Evolutionary conservation across 148 eudicot species (phyloP).

Genomic region (Diospyros lotus): DNA sequence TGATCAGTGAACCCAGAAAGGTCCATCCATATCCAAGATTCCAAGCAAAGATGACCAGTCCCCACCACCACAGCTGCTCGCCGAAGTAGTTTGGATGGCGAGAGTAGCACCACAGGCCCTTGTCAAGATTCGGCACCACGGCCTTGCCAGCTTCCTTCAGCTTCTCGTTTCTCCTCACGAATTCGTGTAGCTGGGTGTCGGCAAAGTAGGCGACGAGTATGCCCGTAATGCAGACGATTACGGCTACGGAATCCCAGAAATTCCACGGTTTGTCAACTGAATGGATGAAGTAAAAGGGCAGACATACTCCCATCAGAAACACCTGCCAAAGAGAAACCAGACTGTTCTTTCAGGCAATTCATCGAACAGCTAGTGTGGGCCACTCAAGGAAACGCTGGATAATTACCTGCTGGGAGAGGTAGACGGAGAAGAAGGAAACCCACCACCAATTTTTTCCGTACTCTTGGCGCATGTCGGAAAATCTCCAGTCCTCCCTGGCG

Average conservation of each 20-base stretch:
- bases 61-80: constrained; percentile 99
- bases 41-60: constrained; percentile 70
- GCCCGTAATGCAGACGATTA: constrained; percentile 51
- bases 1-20: constrained; percentile 58
- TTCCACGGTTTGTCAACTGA: constrained; percentile 46
- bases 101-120: constrained; percentile 79
- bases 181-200: constrained; percentile 76
- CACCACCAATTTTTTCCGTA: constrained; percentile 86
- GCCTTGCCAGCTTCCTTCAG: constrained; percentile 49
- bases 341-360: not conserved
- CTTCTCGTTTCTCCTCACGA: constrained; percentile 41
- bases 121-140: constrained; percentile 46
- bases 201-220: constrained; percentile 58
- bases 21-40: constrained; percentile 64
- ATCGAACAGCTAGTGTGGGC: not conserved
- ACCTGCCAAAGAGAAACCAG: constrained; percentile 37
- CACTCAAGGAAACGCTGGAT: not conserved
- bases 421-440: constrained; percentile 82
- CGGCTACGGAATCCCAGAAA: constrained; percentile 63
- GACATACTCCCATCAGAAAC: constrained; percentile 61
- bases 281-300: constrained; percentile 73
- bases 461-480: constrained; percentile 56
- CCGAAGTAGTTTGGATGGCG: constrained; percentile 94
- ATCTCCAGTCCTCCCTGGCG: constrained; percentile 94
- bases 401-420: constrained; percentile 75